Evolutionary conservation across 495 filamentous ascomycete genomes (phyloP).

Genomic region (Penicillium pancosmium): DNA sequence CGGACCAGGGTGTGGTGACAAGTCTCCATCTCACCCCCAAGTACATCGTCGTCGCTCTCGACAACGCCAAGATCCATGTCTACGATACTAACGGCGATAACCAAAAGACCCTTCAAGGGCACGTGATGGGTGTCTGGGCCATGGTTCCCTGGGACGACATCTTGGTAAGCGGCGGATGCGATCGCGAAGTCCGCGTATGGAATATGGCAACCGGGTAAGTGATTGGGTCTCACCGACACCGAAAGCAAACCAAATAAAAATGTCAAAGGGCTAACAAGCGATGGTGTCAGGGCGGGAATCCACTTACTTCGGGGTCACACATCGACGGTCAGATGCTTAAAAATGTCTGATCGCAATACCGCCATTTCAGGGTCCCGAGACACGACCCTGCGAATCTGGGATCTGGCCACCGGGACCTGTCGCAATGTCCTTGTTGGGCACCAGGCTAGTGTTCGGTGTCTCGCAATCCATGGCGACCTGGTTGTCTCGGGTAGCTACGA

Average conservation of each 20-base stretch:
- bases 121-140: conserved; percentile 99
- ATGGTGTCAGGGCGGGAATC: conserved; percentile 58
- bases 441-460: conserved; percentile 92
- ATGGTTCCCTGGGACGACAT: conserved; percentile 99
- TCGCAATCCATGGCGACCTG: conserved; percentile 93
- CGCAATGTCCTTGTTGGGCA: conserved; percentile 92
- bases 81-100: conserved; percentile 90
- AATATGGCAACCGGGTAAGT: conserved; percentile 92
- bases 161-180: conserved; percentile 93
- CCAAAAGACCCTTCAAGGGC: conserved; percentile 86
- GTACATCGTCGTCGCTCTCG: conserved; percentile 95
- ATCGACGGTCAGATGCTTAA: conserved; percentile 93
- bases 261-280: not conserved
- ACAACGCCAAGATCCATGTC: conserved; percentile 98
- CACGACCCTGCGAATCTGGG: conserved; percentile 93
- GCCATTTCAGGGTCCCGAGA: conserved; percentile 96
- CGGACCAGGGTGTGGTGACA: conserved; percentile 95
- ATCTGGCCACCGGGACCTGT: conserved; percentile 83
- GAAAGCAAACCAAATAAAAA: not conserved
- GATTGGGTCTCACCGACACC: conserved; percentile 3
- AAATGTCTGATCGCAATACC: conserved; percentile 92
- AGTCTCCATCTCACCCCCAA: conserved; percentile 92
- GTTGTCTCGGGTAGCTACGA: conserved; percentile 98
- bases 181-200: conserved; percentile 96
- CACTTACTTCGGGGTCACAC: conserved; percentile 91